Percentiles rank a stretch among this genome's conserved stretches.
Conservation (phyloP, 169 alveolate species). For the Plasmodium billcollinsi region DNA sequence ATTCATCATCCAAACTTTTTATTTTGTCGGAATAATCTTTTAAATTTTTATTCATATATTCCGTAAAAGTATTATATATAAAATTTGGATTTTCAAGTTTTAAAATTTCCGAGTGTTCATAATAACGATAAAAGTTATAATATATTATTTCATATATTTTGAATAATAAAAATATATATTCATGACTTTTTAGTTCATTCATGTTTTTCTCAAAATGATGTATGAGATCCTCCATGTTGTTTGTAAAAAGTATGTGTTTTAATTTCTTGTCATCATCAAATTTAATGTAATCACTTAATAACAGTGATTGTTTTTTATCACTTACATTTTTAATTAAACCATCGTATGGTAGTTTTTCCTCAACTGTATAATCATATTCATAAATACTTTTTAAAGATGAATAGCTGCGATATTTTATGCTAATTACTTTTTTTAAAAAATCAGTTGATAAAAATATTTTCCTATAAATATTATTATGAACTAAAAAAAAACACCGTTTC, state of each 20-base stretch:
- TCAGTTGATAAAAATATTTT: too few species aligned
- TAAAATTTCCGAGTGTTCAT: conserved; percentile 20
- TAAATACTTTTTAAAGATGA: conserved; percentile 47
- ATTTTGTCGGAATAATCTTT: not conserved
- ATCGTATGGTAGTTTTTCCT: not conserved
- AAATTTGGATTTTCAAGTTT: conserved; percentile 57
- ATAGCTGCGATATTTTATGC: too few species aligned
- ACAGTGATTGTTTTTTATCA: not conserved
- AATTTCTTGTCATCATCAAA: not conserved
- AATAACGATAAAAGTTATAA: conserved; percentile 34
- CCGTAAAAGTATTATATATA: conserved; percentile 23
- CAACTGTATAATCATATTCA: conserved; percentile 16
- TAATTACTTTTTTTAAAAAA: too few species aligned
- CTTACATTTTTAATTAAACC: not conserved
- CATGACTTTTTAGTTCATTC: conserved; percentile 61
- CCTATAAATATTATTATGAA: too few species aligned
- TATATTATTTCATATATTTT: conserved; percentile 70
- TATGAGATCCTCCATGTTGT: conserved; percentile 38
- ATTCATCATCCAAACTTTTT: not conserved
- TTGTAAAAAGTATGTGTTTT: conserved; percentile 7
- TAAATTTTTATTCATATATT: conserved; percentile 22
- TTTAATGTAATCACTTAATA: not conserved
- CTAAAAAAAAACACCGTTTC: too few species aligned
- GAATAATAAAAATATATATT: conserved; percentile 44
- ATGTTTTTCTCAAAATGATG: conserved; percentile 27